phyloP scores from a whole-genome alignment of 73 alveolate genomes.

The Stentor roeselii region DNA sequence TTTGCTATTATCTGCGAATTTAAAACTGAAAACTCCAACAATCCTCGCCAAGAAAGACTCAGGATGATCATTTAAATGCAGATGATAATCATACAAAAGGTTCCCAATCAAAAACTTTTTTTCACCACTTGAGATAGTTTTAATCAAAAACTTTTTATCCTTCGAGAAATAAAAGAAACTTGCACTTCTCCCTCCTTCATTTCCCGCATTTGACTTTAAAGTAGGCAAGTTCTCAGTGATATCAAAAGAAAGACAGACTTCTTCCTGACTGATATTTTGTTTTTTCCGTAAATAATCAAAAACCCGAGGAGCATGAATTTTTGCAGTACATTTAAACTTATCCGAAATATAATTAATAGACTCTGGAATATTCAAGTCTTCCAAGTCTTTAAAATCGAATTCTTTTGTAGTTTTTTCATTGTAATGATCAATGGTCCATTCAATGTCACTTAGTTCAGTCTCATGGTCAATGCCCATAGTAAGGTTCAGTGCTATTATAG shows the following conservation, averaged over 20 bases:
- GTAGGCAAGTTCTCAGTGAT: background rate
- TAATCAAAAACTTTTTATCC: conserved; percentile 1
- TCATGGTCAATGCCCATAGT: background rate
- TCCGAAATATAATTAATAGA: background rate
- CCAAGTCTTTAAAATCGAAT: background rate
- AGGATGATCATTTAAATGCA: background rate
- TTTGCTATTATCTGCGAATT: background rate
- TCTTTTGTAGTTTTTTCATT: background rate
- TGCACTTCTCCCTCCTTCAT: conserved; percentile 13
- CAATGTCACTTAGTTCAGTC: background rate
- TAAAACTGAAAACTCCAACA: background rate
- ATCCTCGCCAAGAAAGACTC: background rate
- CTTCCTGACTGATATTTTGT: background rate
- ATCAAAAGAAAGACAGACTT: background rate
- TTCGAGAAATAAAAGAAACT: conserved; percentile 8
- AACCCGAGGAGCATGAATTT: background rate
- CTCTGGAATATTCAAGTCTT: background rate
- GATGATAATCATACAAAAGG: background rate
- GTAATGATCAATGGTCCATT: conserved; percentile 1
- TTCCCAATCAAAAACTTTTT: background rate
- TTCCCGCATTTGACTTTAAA: background rate
- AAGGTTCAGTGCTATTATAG: background rate
- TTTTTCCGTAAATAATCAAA: background rate
- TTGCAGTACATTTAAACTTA: conserved; percentile 4
- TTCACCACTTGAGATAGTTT: conserved; percentile 5